These are phyloP conservation scores for Pseudocercospora musae DNA, from an alignment of 2,329 filamentous ascomycete genomes.

Conservation along the genomic window DNA sequence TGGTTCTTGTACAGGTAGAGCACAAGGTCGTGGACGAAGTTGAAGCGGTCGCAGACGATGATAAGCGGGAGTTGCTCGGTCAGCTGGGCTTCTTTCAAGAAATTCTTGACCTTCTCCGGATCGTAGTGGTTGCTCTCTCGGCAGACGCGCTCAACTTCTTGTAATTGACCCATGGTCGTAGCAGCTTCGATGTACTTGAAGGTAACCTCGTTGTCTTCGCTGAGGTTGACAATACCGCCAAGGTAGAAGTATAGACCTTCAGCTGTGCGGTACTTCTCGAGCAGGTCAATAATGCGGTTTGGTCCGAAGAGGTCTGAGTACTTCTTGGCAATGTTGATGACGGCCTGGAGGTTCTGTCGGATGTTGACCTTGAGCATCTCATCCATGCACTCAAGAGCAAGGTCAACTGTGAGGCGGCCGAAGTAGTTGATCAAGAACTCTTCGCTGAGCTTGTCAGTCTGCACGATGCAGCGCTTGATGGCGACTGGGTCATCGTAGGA, in stretches of 20 bases:
- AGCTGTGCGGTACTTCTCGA: constrained; percentile 96
- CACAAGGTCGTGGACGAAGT: constrained; percentile 95
- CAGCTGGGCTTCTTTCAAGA: constrained; percentile 92
- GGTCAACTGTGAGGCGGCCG: constrained; percentile 89
- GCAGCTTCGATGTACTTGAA: constrained; percentile 99
- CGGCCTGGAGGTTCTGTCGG: constrained; percentile 90
- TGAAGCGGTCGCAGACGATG: constrained; percentile 98
- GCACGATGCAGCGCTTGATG: constrained; percentile 85
- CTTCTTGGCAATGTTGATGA: constrained; percentile 94
- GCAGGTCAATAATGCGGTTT: constrained; percentile 82
- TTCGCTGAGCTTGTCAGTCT: constrained; percentile 79
- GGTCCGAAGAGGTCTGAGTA: constrained; percentile 93
- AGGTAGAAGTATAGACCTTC: constrained; percentile 98
- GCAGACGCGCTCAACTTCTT: constrained; percentile 95
- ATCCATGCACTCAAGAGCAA: constrained; percentile 88
- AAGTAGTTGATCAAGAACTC: constrained; percentile 95
- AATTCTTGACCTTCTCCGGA: constrained; percentile 96
- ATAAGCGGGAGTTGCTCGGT: constrained; percentile 93
- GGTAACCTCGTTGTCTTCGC: constrained; percentile 89
- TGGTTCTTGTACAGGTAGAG: constrained; percentile 98
- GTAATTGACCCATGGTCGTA: constrained; percentile 87
- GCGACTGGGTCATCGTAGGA: constrained; percentile 87
- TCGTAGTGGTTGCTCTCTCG: constrained; percentile 78
- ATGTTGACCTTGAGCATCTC: constrained; percentile 97
- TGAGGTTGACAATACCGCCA: constrained; percentile 95